Conservation (phyloP, 1,139 yeast species). For the Zygoascus hellenicus region DNA sequence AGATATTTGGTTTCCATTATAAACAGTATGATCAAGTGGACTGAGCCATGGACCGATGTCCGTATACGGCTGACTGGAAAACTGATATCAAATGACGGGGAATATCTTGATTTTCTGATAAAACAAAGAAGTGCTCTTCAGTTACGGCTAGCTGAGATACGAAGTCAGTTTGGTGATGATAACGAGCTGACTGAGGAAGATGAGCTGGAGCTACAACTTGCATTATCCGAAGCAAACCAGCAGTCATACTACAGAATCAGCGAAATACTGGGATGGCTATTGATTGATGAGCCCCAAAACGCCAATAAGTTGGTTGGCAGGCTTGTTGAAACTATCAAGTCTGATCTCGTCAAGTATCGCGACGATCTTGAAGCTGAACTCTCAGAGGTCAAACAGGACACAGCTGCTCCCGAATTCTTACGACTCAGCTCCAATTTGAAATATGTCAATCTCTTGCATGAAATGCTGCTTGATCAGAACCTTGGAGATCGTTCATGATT, state of each 20-base stretch:
- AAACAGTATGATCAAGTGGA: conserved; percentile 27
- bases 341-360: not conserved
- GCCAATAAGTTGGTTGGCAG: not conserved
- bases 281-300: conserved; percentile 23
- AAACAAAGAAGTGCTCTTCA: not conserved
- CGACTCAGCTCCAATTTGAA: no score
- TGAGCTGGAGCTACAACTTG: conserved; percentile 21
- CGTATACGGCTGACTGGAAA: conserved; percentile 28
- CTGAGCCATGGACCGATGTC: conserved; percentile 28
- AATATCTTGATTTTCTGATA: conserved; percentile 13
- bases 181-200: conserved; percentile 14
- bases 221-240: conserved; percentile 27
- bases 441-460: no score
- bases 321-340: not conserved
- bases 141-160: conserved; percentile 8
- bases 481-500: no score
- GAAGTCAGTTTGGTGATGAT: conserved; percentile 12
- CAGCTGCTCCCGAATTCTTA: no score
- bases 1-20: conserved; percentile 21
- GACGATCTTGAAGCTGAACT: not conserved
- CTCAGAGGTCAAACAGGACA: no score
- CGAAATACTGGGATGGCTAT: conserved; percentile 29
- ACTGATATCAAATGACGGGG: conserved; percentile 24
- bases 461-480: no score
- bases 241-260: conserved; percentile 23